Evolutionary conservation across 2,329 filamentous ascomycete genomes (phyloP).

Genomic region (Clarireedia sp.): DNA sequence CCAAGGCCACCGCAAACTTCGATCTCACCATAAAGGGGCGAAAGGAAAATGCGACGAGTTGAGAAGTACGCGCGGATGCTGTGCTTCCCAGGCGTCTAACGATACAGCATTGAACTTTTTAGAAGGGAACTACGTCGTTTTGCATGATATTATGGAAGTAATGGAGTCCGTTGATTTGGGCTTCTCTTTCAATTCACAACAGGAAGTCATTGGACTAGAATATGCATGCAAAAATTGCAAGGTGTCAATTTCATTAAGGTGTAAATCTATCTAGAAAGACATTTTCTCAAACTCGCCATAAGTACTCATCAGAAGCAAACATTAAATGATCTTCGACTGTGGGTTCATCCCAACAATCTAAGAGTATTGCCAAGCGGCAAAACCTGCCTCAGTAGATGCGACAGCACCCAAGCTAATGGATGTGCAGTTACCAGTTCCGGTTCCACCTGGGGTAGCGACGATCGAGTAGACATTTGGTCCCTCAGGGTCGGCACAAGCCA

Average conservation of each 20-base stretch:
- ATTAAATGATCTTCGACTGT: neutral
- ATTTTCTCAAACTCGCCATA: neutral
- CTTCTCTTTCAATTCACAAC: neutral
- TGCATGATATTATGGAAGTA: too few relatives aligned
- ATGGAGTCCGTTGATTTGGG: too few relatives aligned
- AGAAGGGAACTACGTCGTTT: too few relatives aligned
- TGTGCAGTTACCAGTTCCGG: constrained; percentile 4
- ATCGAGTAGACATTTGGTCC: neutral
- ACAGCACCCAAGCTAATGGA: neutral
- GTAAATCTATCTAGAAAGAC: neutral
- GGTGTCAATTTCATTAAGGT: neutral
- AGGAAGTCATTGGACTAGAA: neutral
- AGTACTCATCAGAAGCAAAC: neutral
- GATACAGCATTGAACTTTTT: too few relatives aligned
- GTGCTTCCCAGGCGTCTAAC: too few relatives aligned
- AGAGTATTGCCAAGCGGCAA: neutral
- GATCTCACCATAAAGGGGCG: too few relatives aligned
- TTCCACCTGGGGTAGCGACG: neutral
- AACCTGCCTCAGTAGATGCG: neutral
- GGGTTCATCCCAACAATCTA: neutral
- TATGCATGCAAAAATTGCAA: neutral
- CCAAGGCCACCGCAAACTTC: too few relatives aligned
- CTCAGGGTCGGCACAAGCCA: constrained; percentile 1
- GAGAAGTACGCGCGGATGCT: too few relatives aligned
- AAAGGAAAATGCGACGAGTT: too few relatives aligned